Evolutionary conservation across 805 yeast species (phyloP).

Genomic region (Allodekkera sacchari): DNA sequence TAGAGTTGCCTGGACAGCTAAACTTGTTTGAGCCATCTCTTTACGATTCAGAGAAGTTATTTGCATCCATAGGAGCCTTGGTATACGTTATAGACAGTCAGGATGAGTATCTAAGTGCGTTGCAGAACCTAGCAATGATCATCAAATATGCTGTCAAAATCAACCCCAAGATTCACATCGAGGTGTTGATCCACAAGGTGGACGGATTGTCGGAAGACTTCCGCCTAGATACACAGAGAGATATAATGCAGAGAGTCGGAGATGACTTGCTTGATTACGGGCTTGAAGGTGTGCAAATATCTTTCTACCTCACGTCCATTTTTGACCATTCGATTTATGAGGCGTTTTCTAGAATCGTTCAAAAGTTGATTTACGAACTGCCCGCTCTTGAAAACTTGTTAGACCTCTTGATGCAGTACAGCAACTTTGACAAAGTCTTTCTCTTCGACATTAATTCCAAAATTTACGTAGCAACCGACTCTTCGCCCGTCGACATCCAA

Average conservation of each 20-base stretch:
- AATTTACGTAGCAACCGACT: constrained; percentile 92
- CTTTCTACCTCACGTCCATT: constrained; percentile 86
- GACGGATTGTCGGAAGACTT: constrained; percentile 94
- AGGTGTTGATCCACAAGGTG: constrained; percentile 89
- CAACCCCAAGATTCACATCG: constrained; percentile 80
- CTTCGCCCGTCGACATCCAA: constrained; percentile 90
- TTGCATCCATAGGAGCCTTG: constrained; percentile 77
- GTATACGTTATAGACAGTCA: constrained; percentile 94
- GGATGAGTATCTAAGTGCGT: constrained; percentile 88
- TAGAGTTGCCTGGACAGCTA: constrained; percentile 93
- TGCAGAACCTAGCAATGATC: constrained; percentile 81
- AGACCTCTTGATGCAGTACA: constrained; percentile 81
- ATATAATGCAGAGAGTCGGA: constrained; percentile 91
- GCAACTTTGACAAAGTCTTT: constrained; percentile 87
- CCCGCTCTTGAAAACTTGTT: constrained; percentile 83
- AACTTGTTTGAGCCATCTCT: constrained; percentile 75
- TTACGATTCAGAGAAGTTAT: constrained; percentile 69
- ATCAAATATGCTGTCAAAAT: constrained; percentile 80
- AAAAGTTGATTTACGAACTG: constrained; percentile 80
- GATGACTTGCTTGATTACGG: constrained; percentile 89
- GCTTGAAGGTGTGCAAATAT: constrained; percentile 81
- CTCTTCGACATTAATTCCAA: constrained; percentile 87
- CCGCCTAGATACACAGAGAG: constrained; percentile 89
- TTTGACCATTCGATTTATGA: constrained; percentile 95
- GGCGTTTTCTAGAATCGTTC: constrained; percentile 89